Evolutionary conservation across 1,284 basidiomycete genomes (phyloP).

Genomic region (Cutaneotrichosporon arboriforme): DNA sequence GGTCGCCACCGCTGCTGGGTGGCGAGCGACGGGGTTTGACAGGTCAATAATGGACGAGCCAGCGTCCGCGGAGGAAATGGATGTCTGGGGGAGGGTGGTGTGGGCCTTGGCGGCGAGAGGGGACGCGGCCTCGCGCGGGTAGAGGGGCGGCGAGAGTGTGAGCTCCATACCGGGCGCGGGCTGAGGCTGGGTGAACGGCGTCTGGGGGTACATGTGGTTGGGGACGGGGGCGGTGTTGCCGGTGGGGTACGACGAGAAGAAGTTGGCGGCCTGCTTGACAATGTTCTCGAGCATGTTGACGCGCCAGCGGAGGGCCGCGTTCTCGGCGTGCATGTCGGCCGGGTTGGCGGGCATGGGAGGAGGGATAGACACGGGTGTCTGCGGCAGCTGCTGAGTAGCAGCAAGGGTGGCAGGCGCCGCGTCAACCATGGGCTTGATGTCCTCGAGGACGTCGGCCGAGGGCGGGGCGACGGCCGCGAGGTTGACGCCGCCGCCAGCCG

Average conservation of each 20-base stretch:
- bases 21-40: conserved; percentile 41
- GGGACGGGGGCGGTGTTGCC: conserved; percentile 7
- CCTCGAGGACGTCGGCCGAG: conserved; percentile 27
- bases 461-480: conserved; percentile 39
- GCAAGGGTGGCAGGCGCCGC: conserved; percentile 4
- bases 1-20: conserved; percentile 47
- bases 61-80: conserved; percentile 11
- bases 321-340: conserved; percentile 27
- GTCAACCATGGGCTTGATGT: conserved; percentile 28
- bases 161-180: conserved; percentile 21
- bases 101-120: conserved; percentile 17
- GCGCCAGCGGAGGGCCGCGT: conserved; percentile 34
- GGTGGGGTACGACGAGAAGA: conserved; percentile 22
- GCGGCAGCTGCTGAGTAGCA: not conserved
- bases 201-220: not conserved
- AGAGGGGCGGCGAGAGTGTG: conserved; percentile 32
- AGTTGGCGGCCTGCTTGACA: conserved; percentile 40
- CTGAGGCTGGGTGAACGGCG: conserved; percentile 5
- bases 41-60: conserved; percentile 19
- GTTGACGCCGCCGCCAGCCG: conserved; percentile 33
- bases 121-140: conserved; percentile 17
- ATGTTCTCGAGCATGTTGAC: conserved; percentile 38
- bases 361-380: not conserved
- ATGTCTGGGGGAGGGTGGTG: conserved; percentile 5
- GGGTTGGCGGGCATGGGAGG: conserved; percentile 4